Evolutionary conservation across 495 filamentous ascomycete genomes (phyloP), one percentile per base, ranked within the genome.

Genomic region (Articulospora tetracladia): DNA sequence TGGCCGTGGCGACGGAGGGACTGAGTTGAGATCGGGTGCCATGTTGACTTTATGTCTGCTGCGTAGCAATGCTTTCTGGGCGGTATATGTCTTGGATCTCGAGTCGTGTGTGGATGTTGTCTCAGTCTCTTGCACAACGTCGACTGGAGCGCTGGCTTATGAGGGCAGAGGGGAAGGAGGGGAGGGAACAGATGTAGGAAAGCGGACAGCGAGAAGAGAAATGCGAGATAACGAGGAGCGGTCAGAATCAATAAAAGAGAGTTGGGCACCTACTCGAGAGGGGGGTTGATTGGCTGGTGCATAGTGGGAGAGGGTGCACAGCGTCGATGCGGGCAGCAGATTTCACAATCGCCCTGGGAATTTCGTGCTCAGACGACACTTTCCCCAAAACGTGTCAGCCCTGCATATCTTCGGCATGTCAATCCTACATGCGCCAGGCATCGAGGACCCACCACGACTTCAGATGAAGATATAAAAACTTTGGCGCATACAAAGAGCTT

Each of bases 1-100:
- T 23, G 54, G 58, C 23, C 59, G 51, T 22, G 68, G 71, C 4
- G 77, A 77, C 50, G 66, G 67, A 32, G 76, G 72, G 34, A 83
- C 69, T 1, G 79, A 77, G 70, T 82, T 80, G 61, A 83, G 72
- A 71, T 83, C 81, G 8, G 81, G 80, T 58, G 81, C 72, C 81
- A 83, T 83, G 39, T 17, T 55, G 34, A 23, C 30, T 53, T 7
- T 53, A 41, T 32, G 12, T 58, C 25, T 28, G 22, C 24, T 7
- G 49, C 11, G 22, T 53, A 22, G 48, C 8, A 13, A 50, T 50
- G 6, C 22, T 36, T 22, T 26, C n/a, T 34, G 19, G 25, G 6
- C 17, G 26, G 27, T 51, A 19, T 22, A 20, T 26, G 24, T 56
- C 12, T 41, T 15, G 10, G 39, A 28, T 47, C n/a, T 58, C 23